Percentiles rank a stretch among this genome's conserved stretches.
Evolutionary conservation across 208 protist genomes (phyloP).

Genomic region (Crithidia sp.): DNA sequence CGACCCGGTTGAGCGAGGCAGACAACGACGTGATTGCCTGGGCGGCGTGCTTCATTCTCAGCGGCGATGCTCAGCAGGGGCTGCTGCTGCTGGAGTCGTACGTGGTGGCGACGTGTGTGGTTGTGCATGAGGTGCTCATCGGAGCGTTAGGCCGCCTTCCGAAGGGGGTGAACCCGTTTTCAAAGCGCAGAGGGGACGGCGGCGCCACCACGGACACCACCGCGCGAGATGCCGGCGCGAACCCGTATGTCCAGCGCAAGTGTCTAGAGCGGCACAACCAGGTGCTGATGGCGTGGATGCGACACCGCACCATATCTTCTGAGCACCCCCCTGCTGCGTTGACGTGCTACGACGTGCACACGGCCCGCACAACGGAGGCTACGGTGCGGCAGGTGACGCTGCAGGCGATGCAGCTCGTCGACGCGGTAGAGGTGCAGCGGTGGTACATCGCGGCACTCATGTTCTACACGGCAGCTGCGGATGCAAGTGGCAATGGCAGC

Average conservation of each 20-base stretch:
- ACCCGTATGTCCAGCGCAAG: slow-evolving; percentile 13
- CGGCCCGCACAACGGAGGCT: slow-evolving; percentile 20
- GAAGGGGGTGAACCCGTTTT: slow-evolving; percentile 1
- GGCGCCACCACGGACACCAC: neutral
- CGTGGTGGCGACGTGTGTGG: slow-evolving; percentile 62
- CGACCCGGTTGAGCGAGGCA: slow-evolving; percentile 36
- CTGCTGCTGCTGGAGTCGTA: slow-evolving; percentile 65
- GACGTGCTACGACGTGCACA: slow-evolving; percentile 24
- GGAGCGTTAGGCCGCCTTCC: slow-evolving; percentile 2
- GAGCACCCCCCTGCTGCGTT: neutral
- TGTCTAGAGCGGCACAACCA: slow-evolving; percentile 30
- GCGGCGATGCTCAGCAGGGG: slow-evolving; percentile 40
- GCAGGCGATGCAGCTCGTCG: slow-evolving; percentile 45
- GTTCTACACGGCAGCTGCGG: slow-evolving; percentile 23
- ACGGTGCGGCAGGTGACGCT: slow-evolving; percentile 38
- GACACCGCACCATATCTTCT: slow-evolving; percentile 5
- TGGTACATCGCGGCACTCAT: slow-evolving; percentile 73
- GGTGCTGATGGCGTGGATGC: slow-evolving; percentile 33
- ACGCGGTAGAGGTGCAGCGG: slow-evolving; percentile 49
- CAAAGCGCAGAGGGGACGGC: neutral
- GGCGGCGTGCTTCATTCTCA: slow-evolving; percentile 55
- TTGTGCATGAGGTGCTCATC: slow-evolving; percentile 32
- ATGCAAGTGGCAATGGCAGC: neutral
- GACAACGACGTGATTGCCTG: slow-evolving; percentile 65
- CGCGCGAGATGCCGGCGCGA: neutral